Evolutionary conservation across 257 asterid genomes (phyloP), one percentile per base, ranked within the genome.

Genomic region (Jasminum sambac): DNA sequence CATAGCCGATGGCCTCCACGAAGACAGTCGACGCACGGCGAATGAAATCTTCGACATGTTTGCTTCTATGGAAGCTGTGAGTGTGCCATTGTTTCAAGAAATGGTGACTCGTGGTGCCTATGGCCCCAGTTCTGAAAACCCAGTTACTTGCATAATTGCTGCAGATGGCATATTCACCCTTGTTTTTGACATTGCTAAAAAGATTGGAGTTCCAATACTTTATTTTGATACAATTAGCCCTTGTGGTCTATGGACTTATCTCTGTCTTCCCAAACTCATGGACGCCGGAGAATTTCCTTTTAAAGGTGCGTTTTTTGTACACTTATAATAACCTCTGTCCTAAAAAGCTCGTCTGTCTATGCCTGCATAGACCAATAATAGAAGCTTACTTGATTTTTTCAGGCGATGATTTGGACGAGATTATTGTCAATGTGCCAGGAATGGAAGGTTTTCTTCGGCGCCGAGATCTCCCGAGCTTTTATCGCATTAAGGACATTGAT

Each of bases 171-270:
- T 88, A 12, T 78, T 84, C 61, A 70, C 76, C 46, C 84, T 84
- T 64, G 89, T 82, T 0, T 74, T 46, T 38, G 84, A 73, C 0
- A 36, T 84, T 17, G 96, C 90, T 0, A 11, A 39, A 55, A 79
- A 72, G 24, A 41, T 66, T 68, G 81, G 76, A 0, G 60, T 89
- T 46, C 89, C 85, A 0, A 66, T 82, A 1, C 40, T 89, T 59
- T 83, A 78, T 69, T 86, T 89, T n/a, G 89, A 85, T 0, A 87
- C 96, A 0, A 64, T 85, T 9, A 87, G 96, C 52, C 87, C 96
- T 0, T 83, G 86, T 74, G 88, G 80, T 1, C 75, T 89, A 16
- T 89, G 88, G 96, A 64, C 80, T 57, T 82, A 80, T 70, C 25
- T 88, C 11, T 86, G 87, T 66, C 42, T 85, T 77, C 95, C 90